Evolutionary conservation across 495 filamentous ascomycete species (phyloP), one percentile per base, ranked within the genome.

Genomic region (Xylaria castorea): DNA sequence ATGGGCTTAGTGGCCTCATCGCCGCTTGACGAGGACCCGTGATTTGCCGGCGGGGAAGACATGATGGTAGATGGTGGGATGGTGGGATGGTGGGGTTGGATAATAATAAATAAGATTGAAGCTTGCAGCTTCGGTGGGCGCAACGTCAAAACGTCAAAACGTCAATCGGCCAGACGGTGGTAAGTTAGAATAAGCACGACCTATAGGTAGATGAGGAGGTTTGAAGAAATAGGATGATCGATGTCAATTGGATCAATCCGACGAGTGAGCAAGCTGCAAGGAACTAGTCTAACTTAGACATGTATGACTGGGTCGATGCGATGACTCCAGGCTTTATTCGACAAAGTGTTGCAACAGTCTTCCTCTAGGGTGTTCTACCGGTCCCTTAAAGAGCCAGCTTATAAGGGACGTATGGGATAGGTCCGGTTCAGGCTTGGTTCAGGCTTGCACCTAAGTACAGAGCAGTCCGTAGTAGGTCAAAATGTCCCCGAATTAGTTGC

Each of bases 21-120:
- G 60, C 75, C 76, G 73, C 74, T 75, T 62, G 44, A 70, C 58
- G 67, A 71, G 2, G 66, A 71, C 72, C 74, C 75, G 75, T 75
- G 62, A 73, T 74, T 61, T 57, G 63, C 57, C 71, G 70, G 75
- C 73, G 79, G 42, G n/a, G 68, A 57, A 42, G 84, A 78, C 83
- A 87, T 86, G 73, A 73, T 75, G 64, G 11, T 40, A 9, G 55
- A 20, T 61, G 34, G 34, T 61, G 58, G 34, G 32, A 60, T 60
- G 57, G 34, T 38, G 32, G 58, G 34, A 61, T 61, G 58, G 58
- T 30, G 58, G 58, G 58, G 58, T 55, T 22, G 51, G 20, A 51
- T 20, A 48, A 66, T 25, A 51, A 64, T 34, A 55, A 55, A 55
- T 55, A 16, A 16, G n/a, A 30, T 30, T 1, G 32, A 61, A 38